Evolutionary conservation across 129 eudicot genomes (phyloP), one percentile per base, ranked within the genome.

Genomic region (Flaveria sonorensis): DNA sequence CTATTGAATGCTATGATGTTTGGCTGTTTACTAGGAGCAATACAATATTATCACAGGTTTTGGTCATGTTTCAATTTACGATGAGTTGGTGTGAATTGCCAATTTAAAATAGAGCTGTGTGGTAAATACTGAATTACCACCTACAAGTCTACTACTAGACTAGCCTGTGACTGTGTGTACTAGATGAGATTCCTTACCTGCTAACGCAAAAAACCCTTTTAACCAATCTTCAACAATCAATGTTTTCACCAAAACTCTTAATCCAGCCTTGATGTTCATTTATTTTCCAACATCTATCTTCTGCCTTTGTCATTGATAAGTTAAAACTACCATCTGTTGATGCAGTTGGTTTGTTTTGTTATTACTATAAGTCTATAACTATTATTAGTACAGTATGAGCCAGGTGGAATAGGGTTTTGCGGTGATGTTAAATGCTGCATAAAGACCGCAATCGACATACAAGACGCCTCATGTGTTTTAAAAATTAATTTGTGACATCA

Each of bases 371-470:
- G 36, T 30, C 36, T 30, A 30, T 36, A 36, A 36, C 40, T 36
- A 36, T 36, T 36, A 36, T 36, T 36, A 36, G 40, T 36, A 36
- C 40, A 36, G 40, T 36, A 36, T 36, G 40, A 36, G 40, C 40
- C 40, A 20, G 55, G 23, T 68, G 56, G 21, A 43, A 57, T 21
- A 26, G 64, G 70, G 10, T 19, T 19, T 52, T 28, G 10, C 76
- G 28, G 75, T 74, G 70, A 60, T 57, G 78, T 59, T 76, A 76
- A 65, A 76, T 77, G 40, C 71, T 3, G 16, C 53, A 13, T 12
- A 13, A 48, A 45, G 48, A 12, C 18, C 6, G 14, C 53, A 12
- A 12, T 48, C 3, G 48, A 72, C 76, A 36, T 65, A 76, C 80
- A 65, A 64, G 80, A 65, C 73, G 8, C 51, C 3, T 76, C 73